phyloP scores from a whole-genome alignment of 768 basidiomycete species.

The Termitomyces sp. region DNA sequence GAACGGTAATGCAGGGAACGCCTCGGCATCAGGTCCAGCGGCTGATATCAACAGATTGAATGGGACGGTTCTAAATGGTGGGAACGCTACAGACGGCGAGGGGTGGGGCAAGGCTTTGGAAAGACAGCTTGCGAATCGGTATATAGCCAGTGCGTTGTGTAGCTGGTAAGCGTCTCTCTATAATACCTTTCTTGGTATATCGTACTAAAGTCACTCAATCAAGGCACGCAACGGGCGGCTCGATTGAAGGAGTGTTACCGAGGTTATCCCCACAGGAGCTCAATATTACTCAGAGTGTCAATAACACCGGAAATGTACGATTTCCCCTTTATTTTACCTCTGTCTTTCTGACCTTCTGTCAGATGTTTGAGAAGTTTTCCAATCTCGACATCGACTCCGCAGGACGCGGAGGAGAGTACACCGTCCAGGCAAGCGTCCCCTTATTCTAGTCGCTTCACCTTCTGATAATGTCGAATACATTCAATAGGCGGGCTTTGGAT shows the following conservation, averaged over 20 bases:
- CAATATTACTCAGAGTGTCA: constrained; percentile 61
- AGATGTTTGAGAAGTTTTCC: constrained; percentile 93
- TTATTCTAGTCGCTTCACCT: background rate
- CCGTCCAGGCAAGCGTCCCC: constrained; percentile 56
- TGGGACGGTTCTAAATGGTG: constrained; percentile 63
- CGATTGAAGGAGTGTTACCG: constrained; percentile 67
- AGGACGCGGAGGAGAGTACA: constrained; percentile 84
- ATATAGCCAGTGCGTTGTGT: constrained; percentile 78
- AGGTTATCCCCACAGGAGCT: constrained; percentile 68
- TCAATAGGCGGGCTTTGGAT: constrained; percentile 71
- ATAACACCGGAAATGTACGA: constrained; percentile 73
- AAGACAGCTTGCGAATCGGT: constrained; percentile 82
- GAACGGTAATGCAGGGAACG: constrained; percentile 32
- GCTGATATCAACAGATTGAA: constrained; percentile 60
- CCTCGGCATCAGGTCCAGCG: constrained; percentile 45
- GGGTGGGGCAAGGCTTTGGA: constrained; percentile 63
- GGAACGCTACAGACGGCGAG: constrained; percentile 54
- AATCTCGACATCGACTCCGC: constrained; percentile 73
- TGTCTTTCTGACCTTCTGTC: constrained; percentile 1
- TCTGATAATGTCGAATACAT: background rate
- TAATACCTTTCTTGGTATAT: no score
- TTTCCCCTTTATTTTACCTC: background rate
- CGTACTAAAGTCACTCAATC: background rate
- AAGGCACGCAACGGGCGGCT: constrained; percentile 87
- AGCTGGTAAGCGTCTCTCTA: constrained; percentile 61